phyloP scores from a whole-genome alignment of 768 basidiomycete species.

The Pisolithus marmoratus region DNA sequence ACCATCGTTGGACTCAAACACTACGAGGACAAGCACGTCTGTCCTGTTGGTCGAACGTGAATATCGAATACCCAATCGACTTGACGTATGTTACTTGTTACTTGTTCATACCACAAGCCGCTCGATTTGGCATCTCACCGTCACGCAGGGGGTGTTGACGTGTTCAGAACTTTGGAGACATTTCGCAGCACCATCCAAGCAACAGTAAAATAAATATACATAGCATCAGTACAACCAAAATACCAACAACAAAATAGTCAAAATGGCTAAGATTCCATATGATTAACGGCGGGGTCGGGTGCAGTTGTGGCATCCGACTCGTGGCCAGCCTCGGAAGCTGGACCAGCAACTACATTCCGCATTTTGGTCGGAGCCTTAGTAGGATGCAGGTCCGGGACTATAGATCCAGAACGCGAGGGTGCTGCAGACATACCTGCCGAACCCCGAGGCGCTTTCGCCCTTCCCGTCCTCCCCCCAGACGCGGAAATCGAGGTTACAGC shows the following conservation, averaged over 20 bases:
- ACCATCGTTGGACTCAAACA: conserved; percentile 13
- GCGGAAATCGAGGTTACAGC: conserved; percentile 43
- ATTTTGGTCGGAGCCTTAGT: conserved; percentile 59
- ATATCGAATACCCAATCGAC: neutral
- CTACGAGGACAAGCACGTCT: conserved; percentile 11
- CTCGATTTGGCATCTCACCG: conserved; percentile 14
- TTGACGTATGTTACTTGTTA: too few species aligned
- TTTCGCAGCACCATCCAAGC: too few species aligned
- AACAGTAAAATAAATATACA: too few species aligned
- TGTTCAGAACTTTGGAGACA: too few species aligned
- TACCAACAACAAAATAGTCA: conserved; percentile 8
- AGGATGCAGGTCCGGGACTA: conserved; percentile 39
- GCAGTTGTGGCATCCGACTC: conserved; percentile 37
- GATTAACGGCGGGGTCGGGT: conserved; percentile 14
- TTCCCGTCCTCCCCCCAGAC: conserved; percentile 37
- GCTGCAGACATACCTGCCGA: conserved; percentile 43
- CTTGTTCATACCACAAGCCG: neutral
- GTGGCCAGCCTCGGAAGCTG: conserved; percentile 43
- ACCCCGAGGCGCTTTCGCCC: conserved; percentile 32
- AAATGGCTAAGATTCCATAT: conserved; percentile 13
- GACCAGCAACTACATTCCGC: conserved; percentile 53
- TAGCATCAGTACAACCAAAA: conserved; percentile 4
- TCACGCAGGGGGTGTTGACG: conserved; percentile 11
- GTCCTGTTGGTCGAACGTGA: conserved; percentile 2
- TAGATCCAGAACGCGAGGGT: conserved; percentile 55